phyloP scores from a whole-genome alignment of 345 rosid genomes.

The Salix arbutifolia region DNA sequence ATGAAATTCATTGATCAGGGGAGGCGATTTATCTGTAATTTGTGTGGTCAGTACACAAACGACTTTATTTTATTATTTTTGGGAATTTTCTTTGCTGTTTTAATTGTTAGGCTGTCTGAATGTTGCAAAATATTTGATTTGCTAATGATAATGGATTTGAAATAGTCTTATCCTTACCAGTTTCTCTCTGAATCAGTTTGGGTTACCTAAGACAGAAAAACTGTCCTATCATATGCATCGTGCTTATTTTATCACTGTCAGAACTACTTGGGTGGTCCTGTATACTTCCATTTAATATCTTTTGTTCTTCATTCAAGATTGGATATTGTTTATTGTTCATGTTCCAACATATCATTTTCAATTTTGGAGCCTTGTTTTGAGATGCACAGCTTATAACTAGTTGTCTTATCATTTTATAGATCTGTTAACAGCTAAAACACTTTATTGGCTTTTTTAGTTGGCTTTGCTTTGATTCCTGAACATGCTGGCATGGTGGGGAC shows the following conservation, averaged over 20 bases:
- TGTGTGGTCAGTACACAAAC: conserved; percentile 23
- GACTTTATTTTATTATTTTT: neutral
- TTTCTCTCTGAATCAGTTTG: neutral
- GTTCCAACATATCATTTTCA: neutral
- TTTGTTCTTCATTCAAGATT: neutral
- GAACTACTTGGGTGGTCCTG: neutral
- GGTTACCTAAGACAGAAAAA: neutral
- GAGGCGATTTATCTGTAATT: conserved; percentile 32
- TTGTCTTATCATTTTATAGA: neutral
- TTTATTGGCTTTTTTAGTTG: neutral
- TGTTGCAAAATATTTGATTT: neutral
- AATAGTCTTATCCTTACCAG: neutral
- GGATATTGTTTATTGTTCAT: neutral
- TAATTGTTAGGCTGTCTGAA: neutral
- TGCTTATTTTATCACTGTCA: neutral
- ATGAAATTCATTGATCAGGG: conserved; percentile 34
- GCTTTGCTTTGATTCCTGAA: conserved; percentile 1
- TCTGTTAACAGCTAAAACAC: neutral
- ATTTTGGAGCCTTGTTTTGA: neutral
- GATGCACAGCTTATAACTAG: neutral
- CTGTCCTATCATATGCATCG: neutral
- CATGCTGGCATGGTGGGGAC: conserved; percentile 4
- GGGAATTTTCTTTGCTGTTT: neutral
- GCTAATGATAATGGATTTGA: neutral
- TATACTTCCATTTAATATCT: neutral